Conservation (phyloP, 306 rosid species). For the Dalbergia oliveri region DNA sequence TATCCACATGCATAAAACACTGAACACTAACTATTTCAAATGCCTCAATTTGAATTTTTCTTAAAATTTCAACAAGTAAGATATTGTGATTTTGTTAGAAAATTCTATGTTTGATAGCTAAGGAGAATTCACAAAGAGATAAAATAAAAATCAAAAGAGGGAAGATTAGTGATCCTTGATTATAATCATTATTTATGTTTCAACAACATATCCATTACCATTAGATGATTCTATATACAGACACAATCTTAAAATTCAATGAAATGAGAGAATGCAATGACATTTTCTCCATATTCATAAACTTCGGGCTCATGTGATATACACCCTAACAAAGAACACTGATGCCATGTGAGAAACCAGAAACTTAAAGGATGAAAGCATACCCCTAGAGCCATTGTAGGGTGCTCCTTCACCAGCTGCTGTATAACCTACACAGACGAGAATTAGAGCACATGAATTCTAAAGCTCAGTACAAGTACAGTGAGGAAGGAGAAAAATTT, state of each 20-base stretch:
- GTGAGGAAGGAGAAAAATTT: conserved; percentile 33
- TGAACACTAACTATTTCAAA: conserved; percentile 29
- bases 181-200: neutral
- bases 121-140: neutral
- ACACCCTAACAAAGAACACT: conserved; percentile 7
- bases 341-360: conserved; percentile 1
- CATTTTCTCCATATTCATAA: conserved; percentile 19
- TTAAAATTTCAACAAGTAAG: conserved; percentile 19
- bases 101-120: neutral
- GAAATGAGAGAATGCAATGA: conserved; percentile 12
- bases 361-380: conserved; percentile 42
- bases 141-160: neutral
- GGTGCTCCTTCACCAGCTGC: conserved; percentile 78
- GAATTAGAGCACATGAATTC: conserved; percentile 42
- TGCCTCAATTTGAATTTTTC: conserved; percentile 18
- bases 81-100: neutral
- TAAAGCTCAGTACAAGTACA: conserved; percentile 32
- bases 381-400: conserved; percentile 75
- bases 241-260: conserved; percentile 20
- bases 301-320: conserved; percentile 15
- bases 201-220: conserved; percentile 24
- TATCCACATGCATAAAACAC: conserved; percentile 26
- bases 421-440: conserved; percentile 67
- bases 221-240: neutral
- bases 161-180: neutral